phyloP scores from a whole-genome alignment of 2,329 filamentous ascomycete species.

The Xylariaceae sp. region DNA sequence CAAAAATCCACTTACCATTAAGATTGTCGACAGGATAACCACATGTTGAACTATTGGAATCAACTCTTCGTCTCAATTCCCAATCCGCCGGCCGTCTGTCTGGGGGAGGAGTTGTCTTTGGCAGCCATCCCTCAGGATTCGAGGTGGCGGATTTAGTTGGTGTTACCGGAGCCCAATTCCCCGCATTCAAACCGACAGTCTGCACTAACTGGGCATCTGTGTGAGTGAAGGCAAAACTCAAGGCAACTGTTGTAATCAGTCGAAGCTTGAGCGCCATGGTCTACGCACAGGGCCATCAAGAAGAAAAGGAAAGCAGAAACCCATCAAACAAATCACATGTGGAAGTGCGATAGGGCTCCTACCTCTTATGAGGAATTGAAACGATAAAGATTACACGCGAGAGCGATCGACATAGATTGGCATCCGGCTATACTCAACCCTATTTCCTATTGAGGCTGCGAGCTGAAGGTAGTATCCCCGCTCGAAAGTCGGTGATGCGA shows the following conservation, averaged over 20 bases:
- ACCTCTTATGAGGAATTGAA: constrained; percentile 14
- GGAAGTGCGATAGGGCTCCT: constrained; percentile 14
- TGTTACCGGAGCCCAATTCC: constrained; percentile 28
- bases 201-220: constrained; percentile 24
- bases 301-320: constrained; percentile 11
- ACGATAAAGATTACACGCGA: constrained; percentile 6
- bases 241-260: constrained; percentile 27
- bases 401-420: constrained; percentile 17
- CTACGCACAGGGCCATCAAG: constrained; percentile 24
- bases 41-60: constrained; percentile 20
- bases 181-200: constrained; percentile 14
- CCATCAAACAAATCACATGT: no score
- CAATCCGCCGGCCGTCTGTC: constrained; percentile 17
- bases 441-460: constrained; percentile 23
- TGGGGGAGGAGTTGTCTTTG: constrained; percentile 29
- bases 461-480: constrained; percentile 24
- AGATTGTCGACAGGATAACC: constrained; percentile 22
- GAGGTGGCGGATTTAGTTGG: constrained; percentile 17
- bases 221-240: constrained; percentile 26
- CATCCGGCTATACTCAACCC: constrained; percentile 18
- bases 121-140: constrained; percentile 24
- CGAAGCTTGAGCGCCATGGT: constrained; percentile 28
- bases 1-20: constrained; percentile 22
- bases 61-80: constrained; percentile 25
- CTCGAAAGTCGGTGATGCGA: constrained; percentile 19